Evolutionary conservation across 148 eudicot genomes (phyloP), one percentile per base, ranked within the genome.

Genomic region (Polygonum aviculare): DNA sequence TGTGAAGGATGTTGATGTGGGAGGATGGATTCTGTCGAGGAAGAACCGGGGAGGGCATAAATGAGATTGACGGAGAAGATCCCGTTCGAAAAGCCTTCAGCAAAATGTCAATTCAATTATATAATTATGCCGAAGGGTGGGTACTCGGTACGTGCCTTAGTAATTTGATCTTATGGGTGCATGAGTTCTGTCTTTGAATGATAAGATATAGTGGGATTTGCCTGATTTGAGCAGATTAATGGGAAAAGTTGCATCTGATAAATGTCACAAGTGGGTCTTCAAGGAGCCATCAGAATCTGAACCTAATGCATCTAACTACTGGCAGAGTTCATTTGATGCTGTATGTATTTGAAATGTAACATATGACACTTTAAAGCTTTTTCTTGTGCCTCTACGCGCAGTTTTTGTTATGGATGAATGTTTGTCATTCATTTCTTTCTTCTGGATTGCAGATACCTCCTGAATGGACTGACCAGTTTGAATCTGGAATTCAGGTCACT

Each of bases 41-140:
- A 79, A 83, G 97, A 87, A 88, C 79, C 44, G 86, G 86, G 73
- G 97, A 92, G 49, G 82, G 96, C 76, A 74, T 90, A 77, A 93
- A 91, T 31, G 95, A 91, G 73, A 90, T 90, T 47, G 95, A 90
- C 75, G 84, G 87, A 12, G 98, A 91, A 73, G 98, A 94, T 88
- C 97, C 89, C 73, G 93, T 94, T 75, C 84, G 91, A 63, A 94
- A 90, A 81, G 83, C 98, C 77, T 94, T 94, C 97, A 94, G 98
- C 95, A 94, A 94, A 81, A 94, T 94, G 97, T 94, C 98, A 63
- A 94, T 94, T 83, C 98, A 94, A 88, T 83, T 94, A 76, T 94
- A 94, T 88, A 94, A 94, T 83, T 94, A 94, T 84, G 98, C 97
- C 90, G 98, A 94, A 94, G 98, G 98, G 98, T 94, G 97, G 98